Base-by-base conservation (phyloP, 1,139 yeast species). In the Scheffersomyces insectosa region DNA sequence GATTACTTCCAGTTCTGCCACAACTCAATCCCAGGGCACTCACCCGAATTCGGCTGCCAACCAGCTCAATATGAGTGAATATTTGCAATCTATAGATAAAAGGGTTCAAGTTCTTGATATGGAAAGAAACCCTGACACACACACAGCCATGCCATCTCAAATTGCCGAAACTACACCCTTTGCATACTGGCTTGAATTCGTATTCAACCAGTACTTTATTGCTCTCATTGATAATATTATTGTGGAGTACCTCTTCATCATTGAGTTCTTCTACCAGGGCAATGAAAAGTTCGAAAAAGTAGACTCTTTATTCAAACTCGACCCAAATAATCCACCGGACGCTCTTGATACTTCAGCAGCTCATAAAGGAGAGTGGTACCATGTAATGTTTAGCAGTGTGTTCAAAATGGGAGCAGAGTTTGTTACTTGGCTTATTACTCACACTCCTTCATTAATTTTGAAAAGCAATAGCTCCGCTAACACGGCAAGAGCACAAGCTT, bases 111-210 rank as follows among this genome's bases (percentile, higher is more conserved):
- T 85, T 2, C 62, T 85, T 20, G 54, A 54, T 4, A 52, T 52
- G 9, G 46, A 42, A 3, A 43, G 46, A 5, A 54, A 46, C 8
- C 44, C 57, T 3, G 78, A 76, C 20, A 82, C 80, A 44, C 76
- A 79, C 37, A 75, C 85, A 1, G 90, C 88, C 0, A 82, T 90
- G 65, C 82, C 89, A 5, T 88, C 95, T 0, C 95, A 87, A 57
- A 86, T 88, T 32, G 96, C 97, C 0, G 96, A 89, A 62, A 79
- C 85, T 9, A 82, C 83, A 33, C 83, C 83, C 3, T 72, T 79
- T 51, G 70, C 78, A 8, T 83, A 83, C 55, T 81, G 85, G 79
- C 68, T 86, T 45, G 97, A 90, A 56, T 79, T 80, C 45, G 82
- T 87, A 0, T 88, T 83, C 61, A 72, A 85, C 44, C 88, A 87